Evolutionary conservation across 345 rosid genomes (phyloP), one percentile per base, ranked within the genome.

Genomic region (Dimocarpus longan): DNA sequence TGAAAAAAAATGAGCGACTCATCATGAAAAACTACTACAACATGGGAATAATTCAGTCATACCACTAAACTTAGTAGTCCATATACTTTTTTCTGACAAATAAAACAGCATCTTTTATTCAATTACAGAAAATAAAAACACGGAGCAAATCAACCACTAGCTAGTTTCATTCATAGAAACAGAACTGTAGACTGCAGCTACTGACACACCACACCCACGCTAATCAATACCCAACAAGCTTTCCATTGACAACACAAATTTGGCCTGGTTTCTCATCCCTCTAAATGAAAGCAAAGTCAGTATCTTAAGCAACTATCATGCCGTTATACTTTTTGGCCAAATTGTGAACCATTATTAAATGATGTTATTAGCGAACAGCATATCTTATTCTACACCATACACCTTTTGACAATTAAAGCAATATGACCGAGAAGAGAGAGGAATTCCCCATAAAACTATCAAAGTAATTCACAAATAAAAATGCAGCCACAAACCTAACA

Each of bases 1-100:
- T 97, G 91, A 40, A 82, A 79, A 40, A 71, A 81, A 81, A 63
- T 28, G 54, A 78, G 9, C 6, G 43, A 37, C 56, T 24, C 21
- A 64, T 73, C 65, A 69, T 15, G 12, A 59, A 82, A 44, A 65
- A 59, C 63, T 68, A 46, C 46, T 1, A 66, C 26, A 21, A 77
- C 22, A 43, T 15, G 43, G 12, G 66, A 75, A 75, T 5, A 0
- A 39, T 24, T 26, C 68, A 75, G 28, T 19, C 2, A 1, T 8
- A 42, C 9, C 22, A 57, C 54, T 73, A 75, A 11, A 40, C 40
- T 73, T n/a, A 12, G n/a, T 56, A 44, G 44, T 75, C 64, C 48
- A 46, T 75, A 54, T 3, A 43, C 37, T 24, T 5, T n/a, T 32
- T 26, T 39, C 66, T 10, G 16, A n/a, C 42, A 18, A 50, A 60